Conservation (phyloP, 1,284 basidiomycete genomes). For the Fistulinella cinereoalba region DNA sequence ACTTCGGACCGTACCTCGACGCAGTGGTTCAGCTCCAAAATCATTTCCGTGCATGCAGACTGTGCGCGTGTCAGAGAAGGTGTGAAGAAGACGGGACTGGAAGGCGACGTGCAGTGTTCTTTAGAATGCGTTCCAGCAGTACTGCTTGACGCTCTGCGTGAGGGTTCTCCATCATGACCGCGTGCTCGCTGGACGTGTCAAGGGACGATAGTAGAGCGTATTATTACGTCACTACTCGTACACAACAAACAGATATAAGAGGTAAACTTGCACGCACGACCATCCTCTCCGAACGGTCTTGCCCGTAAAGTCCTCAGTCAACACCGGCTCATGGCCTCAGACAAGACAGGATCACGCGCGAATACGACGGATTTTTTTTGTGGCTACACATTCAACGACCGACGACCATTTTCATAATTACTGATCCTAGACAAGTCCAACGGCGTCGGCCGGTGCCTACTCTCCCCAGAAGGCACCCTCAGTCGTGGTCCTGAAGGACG, state of each 20-base stretch:
- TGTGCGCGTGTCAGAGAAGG: conserved; percentile 28
- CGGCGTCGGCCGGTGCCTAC: conserved; percentile 30
- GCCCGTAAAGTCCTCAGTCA: no score
- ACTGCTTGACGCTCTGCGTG: conserved; percentile 90
- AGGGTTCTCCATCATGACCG: conserved; percentile 74
- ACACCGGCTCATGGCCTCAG: no score
- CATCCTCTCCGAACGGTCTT: no score
- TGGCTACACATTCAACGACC: not conserved
- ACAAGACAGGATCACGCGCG: conserved; percentile 14
- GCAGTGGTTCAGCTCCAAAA: conserved; percentile 78
- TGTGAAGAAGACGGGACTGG: not conserved
- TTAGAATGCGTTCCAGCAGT: conserved; percentile 84
- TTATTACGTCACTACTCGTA: not conserved
- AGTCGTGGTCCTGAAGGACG: conserved; percentile 37
- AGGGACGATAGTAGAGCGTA: no score
- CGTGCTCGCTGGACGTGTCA: not conserved
- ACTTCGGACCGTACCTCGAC: conserved; percentile 52
- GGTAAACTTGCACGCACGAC: no score
- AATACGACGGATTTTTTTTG: no score
- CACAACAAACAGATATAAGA: no score
- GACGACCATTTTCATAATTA: conserved; percentile 5
- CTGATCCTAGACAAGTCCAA: conserved; percentile 33
- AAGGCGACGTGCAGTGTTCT: conserved; percentile 69
- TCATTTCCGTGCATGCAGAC: conserved; percentile 79
- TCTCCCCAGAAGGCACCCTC: conserved; percentile 26